Evolutionary conservation across 495 filamentous ascomycete species (phyloP).

Genomic region (Podospora pseudopauciseta): DNA sequence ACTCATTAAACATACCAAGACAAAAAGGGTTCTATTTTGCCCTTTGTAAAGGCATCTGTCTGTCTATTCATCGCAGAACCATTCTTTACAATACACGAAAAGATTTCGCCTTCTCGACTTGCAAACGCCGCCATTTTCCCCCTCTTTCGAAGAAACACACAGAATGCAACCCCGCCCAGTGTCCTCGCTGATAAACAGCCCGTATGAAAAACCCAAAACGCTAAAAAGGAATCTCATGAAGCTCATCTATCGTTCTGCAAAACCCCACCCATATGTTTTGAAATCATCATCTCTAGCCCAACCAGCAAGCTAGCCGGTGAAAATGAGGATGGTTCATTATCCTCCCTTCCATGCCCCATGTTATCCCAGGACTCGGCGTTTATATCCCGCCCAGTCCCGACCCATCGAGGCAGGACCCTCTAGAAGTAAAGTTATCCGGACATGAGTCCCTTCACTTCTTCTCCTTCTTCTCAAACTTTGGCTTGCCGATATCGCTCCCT

Average conservation of each 20-base stretch:
- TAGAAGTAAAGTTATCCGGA: neutral
- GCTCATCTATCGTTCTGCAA: neutral
- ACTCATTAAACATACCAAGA: neutral
- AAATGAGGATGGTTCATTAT: neutral
- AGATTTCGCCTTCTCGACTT: neutral
- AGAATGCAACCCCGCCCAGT: neutral
- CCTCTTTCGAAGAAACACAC: neutral
- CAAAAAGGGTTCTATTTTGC: neutral
- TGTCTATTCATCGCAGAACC: neutral
- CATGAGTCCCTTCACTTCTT: constrained; percentile 25
- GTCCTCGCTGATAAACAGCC: neutral
- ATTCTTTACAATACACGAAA: neutral
- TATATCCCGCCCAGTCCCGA: neutral
- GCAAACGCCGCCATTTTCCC: neutral
- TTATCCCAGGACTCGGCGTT: neutral
- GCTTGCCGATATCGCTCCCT: constrained; percentile 70
- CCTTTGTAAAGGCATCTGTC: neutral
- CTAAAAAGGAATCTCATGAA: neutral
- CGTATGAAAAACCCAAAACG: neutral
- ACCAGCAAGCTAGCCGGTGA: neutral
- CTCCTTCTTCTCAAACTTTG: constrained; percentile 71
- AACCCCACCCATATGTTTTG: neutral
- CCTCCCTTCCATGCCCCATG: neutral
- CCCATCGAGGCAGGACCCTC: neutral
- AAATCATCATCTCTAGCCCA: neutral